Conservation (phyloP, 148 eudicot species). For the Simmondsia chinensis region DNA sequence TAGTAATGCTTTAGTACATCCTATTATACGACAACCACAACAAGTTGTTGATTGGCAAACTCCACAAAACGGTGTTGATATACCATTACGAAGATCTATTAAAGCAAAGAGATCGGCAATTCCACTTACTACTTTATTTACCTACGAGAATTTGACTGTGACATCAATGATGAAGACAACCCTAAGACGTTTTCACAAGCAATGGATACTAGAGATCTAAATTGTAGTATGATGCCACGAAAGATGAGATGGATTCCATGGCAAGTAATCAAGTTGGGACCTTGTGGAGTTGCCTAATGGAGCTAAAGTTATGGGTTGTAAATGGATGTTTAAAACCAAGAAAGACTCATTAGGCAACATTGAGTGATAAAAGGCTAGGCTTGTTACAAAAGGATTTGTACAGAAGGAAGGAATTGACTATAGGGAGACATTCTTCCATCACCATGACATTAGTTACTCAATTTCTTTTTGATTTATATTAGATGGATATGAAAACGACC, state of each 20-base stretch:
- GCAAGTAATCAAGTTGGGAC: not conserved
- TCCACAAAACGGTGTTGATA: conserved; percentile 3
- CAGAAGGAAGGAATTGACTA: not conserved
- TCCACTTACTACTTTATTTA: not conserved
- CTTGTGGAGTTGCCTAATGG: not conserved
- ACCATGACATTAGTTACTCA: not conserved
- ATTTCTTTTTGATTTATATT: not conserved
- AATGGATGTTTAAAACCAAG: not conserved
- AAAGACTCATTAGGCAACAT: not conserved
- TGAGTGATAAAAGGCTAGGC: not conserved
- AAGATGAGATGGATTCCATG: not conserved
- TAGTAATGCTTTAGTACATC: too few species aligned
- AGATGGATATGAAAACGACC: not conserved
- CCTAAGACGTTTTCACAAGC: conserved; percentile 1
- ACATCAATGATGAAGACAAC: not conserved
- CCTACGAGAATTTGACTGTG: conserved; percentile 2
- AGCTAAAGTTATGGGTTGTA: not conserved
- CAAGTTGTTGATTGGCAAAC: too few species aligned
- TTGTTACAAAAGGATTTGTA: not conserved
- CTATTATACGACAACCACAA: conserved; percentile 3
- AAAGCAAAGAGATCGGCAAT: not conserved
- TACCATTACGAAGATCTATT: conserved; percentile 1
- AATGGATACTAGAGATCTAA: not conserved
- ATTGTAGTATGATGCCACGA: not conserved
- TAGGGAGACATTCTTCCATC: not conserved